Evolutionary conservation across 2,329 filamentous ascomycete species (phyloP), one percentile per base, ranked within the genome.

Genomic region (Herpotrichia juniperi): DNA sequence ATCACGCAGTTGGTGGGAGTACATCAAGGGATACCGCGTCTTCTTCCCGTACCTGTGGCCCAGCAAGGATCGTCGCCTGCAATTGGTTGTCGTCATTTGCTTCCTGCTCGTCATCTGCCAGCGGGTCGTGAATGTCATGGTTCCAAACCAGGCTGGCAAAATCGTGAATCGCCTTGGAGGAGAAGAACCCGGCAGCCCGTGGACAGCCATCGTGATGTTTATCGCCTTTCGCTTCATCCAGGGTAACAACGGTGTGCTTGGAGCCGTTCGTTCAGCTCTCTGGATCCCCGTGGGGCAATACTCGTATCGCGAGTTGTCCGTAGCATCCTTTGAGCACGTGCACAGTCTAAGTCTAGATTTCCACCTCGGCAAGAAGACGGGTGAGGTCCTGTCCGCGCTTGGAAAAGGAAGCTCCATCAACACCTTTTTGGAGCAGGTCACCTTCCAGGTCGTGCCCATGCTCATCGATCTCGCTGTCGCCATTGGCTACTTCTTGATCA

Each of bases 1-100:
- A 2, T 89, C 90, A 62, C 91, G 90, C 61, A 94, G 87, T 46
- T 99, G 94, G 94, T 96, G 90, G 86, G 93, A 97, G 69, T 99
- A 99, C 72, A 79, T 97, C 54, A 87, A 88, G 58, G 92, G 93
- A 40, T 99, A 97, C 74, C 90, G 88, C 11, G 81, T 97, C 46
- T 96, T 99, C 76, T 96, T 97, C 71, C 93, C 93, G 0, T 99
- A 97, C 69, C 84, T 97, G 52, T 99, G 94, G 94, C 94, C 94
- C 0, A 89, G 87, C 65, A 93, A 93, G 67, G 87, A 91, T 45
- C 77, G 81, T 31, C 83, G 80, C 58, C 80, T 99, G 49, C 88
- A 97, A 76, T 59, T 91, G 21, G 83, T 93, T 48, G 91, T 97
- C 17, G 72, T 96, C 17, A 65, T 92, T 42, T 97, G 94, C 75